These are phyloP conservation scores for Herpotrichia juniperi DNA, from an alignment of 2,329 filamentous ascomycete species.

Conservation along the genomic window DNA sequence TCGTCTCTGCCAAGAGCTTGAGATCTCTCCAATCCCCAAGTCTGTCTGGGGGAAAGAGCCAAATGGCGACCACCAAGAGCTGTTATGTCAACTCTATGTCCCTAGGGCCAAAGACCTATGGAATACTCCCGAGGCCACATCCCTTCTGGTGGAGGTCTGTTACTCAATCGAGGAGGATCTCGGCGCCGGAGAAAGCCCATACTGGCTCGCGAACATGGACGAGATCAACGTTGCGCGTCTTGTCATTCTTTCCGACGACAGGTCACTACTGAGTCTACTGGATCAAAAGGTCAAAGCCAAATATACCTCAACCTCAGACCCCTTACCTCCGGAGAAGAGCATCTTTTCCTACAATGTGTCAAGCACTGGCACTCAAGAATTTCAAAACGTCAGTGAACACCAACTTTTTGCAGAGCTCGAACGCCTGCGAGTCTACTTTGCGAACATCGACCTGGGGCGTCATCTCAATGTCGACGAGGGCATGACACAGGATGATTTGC, in stretches of 20 bases:
- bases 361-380: slow-evolving; percentile 3
- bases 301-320: slow-evolving; percentile 74
- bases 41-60: slow-evolving; percentile 82
- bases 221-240: slow-evolving; percentile 69
- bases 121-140: slow-evolving; percentile 76
- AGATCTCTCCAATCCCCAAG: slow-evolving; percentile 75
- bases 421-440: slow-evolving; percentile 33
- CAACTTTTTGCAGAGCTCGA: slow-evolving; percentile 33
- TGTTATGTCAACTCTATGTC: slow-evolving; percentile 79
- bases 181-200: slow-evolving; percentile 31
- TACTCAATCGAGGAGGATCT: slow-evolving; percentile 51
- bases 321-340: slow-evolving; percentile 70
- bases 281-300: slow-evolving; percentile 65
- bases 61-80: slow-evolving; percentile 66
- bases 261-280: slow-evolving; percentile 71
- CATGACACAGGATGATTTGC: slow-evolving; percentile 24
- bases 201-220: slow-evolving; percentile 38
- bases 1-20: slow-evolving; percentile 78
- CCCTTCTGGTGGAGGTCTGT: slow-evolving; percentile 72
- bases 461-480: slow-evolving; percentile 17
- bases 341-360: slow-evolving; percentile 27
- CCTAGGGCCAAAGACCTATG: slow-evolving; percentile 80
- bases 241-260: slow-evolving; percentile 77
- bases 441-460: slow-evolving; percentile 28
- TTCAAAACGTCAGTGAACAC: slow-evolving; percentile 12